A percentile compares a stretch with the other conserved stretches of the same genome.
Conservation (phyloP, 768 basidiomycete genomes). For the Lactifluus echinatus region DNA sequence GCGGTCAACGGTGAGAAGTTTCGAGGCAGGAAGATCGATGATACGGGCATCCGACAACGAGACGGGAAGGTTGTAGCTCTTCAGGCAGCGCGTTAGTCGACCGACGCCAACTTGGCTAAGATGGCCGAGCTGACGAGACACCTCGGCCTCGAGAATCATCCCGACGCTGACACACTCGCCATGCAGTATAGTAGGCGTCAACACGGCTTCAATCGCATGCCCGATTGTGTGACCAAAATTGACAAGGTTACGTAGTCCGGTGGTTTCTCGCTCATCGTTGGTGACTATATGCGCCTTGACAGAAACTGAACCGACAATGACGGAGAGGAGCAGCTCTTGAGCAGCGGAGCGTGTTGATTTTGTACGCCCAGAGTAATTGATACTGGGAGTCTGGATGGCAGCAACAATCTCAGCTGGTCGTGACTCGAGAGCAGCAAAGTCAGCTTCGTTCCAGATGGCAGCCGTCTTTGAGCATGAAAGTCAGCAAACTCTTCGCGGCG, state of each 20-base stretch:
- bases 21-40: slow-evolving; percentile 57
- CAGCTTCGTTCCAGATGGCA: slow-evolving; percentile 93
- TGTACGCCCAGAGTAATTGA: slow-evolving; percentile 47
- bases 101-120: slow-evolving; percentile 90
- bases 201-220: slow-evolving; percentile 94
- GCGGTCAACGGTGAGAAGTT: slow-evolving; percentile 65
- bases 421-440: slow-evolving; percentile 84
- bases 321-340: slow-evolving; percentile 80
- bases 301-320: slow-evolving; percentile 87
- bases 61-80: slow-evolving; percentile 85
- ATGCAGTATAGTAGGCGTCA: slow-evolving; percentile 89
- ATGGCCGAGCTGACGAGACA: slow-evolving; percentile 80
- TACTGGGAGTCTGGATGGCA: slow-evolving; percentile 69
- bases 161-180: slow-evolving; percentile 95
- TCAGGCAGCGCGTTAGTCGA: slow-evolving; percentile 76
- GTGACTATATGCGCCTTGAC: slow-evolving; percentile 98
- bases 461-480: slow-evolving; percentile 58
- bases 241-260: slow-evolving; percentile 90
- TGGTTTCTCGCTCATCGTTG: slow-evolving; percentile 89
- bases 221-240: slow-evolving; percentile 99
- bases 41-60: slow-evolving; percentile 75
- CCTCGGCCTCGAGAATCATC: slow-evolving; percentile 94
- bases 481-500: not conserved
- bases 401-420: slow-evolving; percentile 76
- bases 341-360: slow-evolving; percentile 57